Conservation (phyloP, 75 land plant genomes). For the Selaginella tamariscina region DNA sequence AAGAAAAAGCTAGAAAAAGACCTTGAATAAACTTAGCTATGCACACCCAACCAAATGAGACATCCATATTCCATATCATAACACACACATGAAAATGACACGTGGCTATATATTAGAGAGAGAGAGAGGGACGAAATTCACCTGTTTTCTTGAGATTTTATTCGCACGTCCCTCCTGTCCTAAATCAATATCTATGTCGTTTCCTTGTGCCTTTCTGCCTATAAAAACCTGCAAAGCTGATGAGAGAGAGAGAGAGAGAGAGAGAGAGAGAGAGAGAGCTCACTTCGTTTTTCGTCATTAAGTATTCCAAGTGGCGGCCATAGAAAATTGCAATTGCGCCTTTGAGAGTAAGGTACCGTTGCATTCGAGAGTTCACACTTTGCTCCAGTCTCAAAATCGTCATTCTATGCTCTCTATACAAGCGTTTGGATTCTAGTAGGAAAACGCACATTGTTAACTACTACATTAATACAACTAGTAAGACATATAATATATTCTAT, state of each 20-base stretch:
- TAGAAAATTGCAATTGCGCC: slow-evolving; percentile 81
- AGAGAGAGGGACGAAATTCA: slow-evolving; percentile 6
- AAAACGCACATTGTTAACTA: neutral
- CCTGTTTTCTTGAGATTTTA: slow-evolving; percentile 82
- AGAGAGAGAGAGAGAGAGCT: too few relatives aligned
- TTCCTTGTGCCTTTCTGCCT: slow-evolving; percentile 63
- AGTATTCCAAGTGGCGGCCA: slow-evolving; percentile 60
- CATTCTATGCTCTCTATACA: slow-evolving; percentile 42
- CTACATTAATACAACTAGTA: slow-evolving; percentile 4
- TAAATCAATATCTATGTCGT: slow-evolving; percentile 71
- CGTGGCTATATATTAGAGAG: too few relatives aligned
- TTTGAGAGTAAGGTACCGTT: slow-evolving; percentile 51
- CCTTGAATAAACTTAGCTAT: neutral
- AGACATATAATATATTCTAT: neutral
- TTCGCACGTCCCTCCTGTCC: slow-evolving; percentile 78
- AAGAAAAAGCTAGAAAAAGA: neutral
- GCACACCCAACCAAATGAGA: too few relatives aligned
- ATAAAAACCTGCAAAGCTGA: slow-evolving; percentile 39
- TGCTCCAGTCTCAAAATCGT: slow-evolving; percentile 75
- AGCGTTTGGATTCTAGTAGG: slow-evolving; percentile 44
- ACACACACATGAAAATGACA: too few relatives aligned
- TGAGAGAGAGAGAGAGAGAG: too few relatives aligned
- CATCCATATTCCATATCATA: too few relatives aligned
- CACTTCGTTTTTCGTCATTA: slow-evolving; percentile 67
- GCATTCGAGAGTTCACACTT: slow-evolving; percentile 44